Evolutionary conservation across 1,284 basidiomycete genomes (phyloP).

Genomic region (Rhodotorula sp.): DNA sequence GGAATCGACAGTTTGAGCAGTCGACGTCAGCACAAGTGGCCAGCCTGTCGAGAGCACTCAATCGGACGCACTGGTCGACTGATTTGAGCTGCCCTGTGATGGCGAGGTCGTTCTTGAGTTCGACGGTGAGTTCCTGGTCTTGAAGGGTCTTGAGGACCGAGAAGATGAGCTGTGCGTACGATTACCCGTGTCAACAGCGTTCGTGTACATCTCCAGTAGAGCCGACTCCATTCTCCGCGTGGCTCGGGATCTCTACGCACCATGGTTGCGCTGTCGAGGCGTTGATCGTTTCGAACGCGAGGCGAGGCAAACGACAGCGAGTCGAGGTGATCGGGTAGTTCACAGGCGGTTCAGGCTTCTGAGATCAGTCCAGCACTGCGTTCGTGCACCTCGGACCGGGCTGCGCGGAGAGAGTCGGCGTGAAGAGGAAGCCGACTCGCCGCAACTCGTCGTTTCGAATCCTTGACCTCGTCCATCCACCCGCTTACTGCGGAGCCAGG

Average conservation of each 20-base stretch:
- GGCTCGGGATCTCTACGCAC: neutral
- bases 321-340: neutral
- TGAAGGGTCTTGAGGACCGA: conserved; percentile 99
- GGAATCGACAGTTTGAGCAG: neutral
- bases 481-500: too few species aligned
- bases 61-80: conserved; percentile 81
- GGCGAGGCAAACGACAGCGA: neutral
- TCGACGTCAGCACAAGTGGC: neutral
- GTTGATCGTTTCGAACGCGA: neutral
- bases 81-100: conserved; percentile 96
- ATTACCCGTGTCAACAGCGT: neutral
- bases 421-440: too few species aligned
- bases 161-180: conserved; percentile 72
- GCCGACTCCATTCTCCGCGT: neutral
- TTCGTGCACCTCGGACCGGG: too few species aligned
- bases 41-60: neutral
- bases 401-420: too few species aligned
- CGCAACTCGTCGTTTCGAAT: too few species aligned
- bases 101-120: conserved; percentile 98
- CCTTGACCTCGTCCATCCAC: too few species aligned
- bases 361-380: neutral
- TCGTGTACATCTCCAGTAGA: neutral
- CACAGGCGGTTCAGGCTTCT: neutral
- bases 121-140: conserved; percentile 71
- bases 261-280: neutral